A percentile compares a stretch with the other conserved stretches of the same genome.
phyloP scores from a whole-genome alignment of 805 yeast species.

The Zygosaccharomyces kombuchaensis region DNA sequence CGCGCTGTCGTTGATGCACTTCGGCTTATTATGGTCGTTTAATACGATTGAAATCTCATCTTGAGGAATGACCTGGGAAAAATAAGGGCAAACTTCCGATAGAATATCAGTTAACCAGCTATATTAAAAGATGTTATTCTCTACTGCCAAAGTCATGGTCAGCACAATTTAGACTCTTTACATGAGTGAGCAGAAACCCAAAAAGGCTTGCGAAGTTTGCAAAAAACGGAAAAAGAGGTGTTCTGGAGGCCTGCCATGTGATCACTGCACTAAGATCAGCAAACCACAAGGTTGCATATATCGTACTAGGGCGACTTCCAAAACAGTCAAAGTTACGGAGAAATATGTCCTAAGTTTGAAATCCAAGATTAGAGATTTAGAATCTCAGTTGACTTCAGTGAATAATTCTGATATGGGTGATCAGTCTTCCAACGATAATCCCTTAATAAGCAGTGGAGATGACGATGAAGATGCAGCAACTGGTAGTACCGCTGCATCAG shows the following conservation, averaged over 20 bases:
- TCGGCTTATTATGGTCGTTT: too few relatives aligned
- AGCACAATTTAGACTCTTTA: neutral
- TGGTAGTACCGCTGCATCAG: neutral
- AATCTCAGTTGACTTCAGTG: slow-evolving; percentile 7
- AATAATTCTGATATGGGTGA: neutral
- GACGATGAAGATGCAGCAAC: neutral
- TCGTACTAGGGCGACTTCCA: slow-evolving; percentile 10
- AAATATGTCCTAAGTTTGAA: slow-evolving; percentile 14
- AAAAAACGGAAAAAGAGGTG: slow-evolving; percentile 20
- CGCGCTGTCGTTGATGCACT: too few relatives aligned
- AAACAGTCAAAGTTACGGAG: slow-evolving; percentile 18
- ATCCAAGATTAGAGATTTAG: slow-evolving; percentile 14
- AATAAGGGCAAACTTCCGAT: too few relatives aligned
- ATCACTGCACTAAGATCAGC: slow-evolving; percentile 16
- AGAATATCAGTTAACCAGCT: too few relatives aligned
- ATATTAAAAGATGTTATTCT: neutral
- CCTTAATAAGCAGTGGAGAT: slow-evolving; percentile 10
- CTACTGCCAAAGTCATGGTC: neutral
- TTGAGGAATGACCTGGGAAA: too few relatives aligned
- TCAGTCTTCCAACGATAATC: slow-evolving; percentile 8
- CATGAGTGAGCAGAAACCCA: slow-evolving; percentile 10
- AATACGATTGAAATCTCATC: too few relatives aligned
- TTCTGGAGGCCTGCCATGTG: slow-evolving; percentile 19
- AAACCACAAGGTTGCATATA: slow-evolving; percentile 16
- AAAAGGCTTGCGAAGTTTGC: slow-evolving; percentile 19